Conservation (phyloP, 2,329 filamentous ascomycete species). For the Blumeria hordei region DNA sequence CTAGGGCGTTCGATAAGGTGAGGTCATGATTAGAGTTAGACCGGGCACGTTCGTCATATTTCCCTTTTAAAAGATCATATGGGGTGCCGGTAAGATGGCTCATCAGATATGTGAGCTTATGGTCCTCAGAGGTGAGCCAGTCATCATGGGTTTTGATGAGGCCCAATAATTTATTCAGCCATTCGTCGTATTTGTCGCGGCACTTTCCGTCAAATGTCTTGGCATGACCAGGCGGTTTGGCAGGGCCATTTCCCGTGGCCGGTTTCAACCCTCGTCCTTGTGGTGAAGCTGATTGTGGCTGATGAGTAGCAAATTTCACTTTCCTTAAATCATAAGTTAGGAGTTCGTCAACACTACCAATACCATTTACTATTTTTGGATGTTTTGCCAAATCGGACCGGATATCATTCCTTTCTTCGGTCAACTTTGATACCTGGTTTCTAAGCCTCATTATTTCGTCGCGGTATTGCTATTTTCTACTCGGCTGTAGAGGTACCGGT, state of each 20-base stretch:
- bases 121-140: neutral
- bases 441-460: neutral
- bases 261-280: neutral
- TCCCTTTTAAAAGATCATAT: neutral
- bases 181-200: neutral
- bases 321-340: neutral
- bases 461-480: neutral
- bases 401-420: neutral
- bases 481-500: neutral
- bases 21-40: neutral
- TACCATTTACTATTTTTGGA: neutral
- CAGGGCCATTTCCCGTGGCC: neutral
- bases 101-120: neutral
- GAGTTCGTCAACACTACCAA: neutral
- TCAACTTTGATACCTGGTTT: neutral
- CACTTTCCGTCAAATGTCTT: neutral
- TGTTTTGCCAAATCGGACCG: neutral
- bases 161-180: neutral
- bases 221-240: neutral
- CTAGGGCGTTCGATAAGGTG: neutral
- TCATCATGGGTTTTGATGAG: neutral
- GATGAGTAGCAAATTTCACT: neutral
- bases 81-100: neutral
- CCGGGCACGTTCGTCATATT: neutral
- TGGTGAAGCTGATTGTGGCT: neutral